Base-by-base conservation (phyloP, 441 rosid species). In the Pelargonium myrrhifolium region DNA sequence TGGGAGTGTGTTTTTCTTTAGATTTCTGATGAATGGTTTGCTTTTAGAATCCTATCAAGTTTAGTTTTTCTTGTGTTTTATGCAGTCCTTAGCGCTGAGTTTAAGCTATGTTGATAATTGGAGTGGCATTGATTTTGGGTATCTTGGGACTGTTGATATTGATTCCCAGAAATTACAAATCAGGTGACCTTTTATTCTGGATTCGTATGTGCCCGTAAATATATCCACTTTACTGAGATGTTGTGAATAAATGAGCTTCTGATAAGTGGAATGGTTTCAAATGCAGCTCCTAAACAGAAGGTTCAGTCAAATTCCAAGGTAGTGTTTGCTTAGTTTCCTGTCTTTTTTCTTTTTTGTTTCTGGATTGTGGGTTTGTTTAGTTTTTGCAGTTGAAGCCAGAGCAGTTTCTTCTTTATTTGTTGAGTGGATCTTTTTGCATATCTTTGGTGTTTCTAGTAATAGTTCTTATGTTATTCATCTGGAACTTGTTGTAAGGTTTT, bases 121-220 rank as follows among this genome's bases (percentile, higher is more conserved):
- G 67, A 61, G 76, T 65, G 58, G 84, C 78, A 22, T 43, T 84
- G 71, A 40, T 87, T 63, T 67, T 87, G 75, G 83, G 80, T 17
- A 58, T 81, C 28, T 68, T 82, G 67, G 87, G 85, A 22, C 80
- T 73, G 55, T 75, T 83, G 62, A 24, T 85, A 59, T 72, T 83
- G 66, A 73, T 75, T 22, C 85, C 86, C 3, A 42, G 86, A 65
- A 60, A 47, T 39, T 66, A 66, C 40, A 81, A 83, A 81, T 74
- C 81, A 62, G 84, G 88, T 85, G 72, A 18, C 15, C 2, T 18
- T 6, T 68, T 60, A 0, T 47, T 65, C 8, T 3, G 5, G 17
- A 49, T n/a, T 49, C 15, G 18, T 14, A 17, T 5, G 20, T 47
- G 53, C 4, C 3, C n/a, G 12, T 14, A 12, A 47, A 47, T 66